Conservation (phyloP, 2,329 filamentous ascomycete genomes). For the Penicillium brevicompactum region DNA sequence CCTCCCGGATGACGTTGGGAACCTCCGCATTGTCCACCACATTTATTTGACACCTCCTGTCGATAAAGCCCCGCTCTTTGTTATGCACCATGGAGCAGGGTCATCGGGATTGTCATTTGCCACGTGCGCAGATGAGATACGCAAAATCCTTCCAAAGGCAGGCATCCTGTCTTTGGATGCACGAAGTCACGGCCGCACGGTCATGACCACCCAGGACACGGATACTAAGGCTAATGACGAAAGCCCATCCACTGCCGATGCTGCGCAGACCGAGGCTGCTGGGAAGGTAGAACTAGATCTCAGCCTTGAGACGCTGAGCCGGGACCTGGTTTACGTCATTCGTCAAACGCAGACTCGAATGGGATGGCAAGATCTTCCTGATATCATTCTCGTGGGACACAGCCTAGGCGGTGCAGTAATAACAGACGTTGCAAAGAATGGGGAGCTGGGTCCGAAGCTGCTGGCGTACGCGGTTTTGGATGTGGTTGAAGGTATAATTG, state of each 20-base stretch:
- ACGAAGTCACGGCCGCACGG: constrained; percentile 78
- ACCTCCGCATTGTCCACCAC: constrained; percentile 67
- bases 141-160: constrained; percentile 73
- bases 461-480: constrained; percentile 90
- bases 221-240: neutral
- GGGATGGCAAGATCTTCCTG: constrained; percentile 73
- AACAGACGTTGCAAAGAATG: constrained; percentile 74
- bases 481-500: constrained; percentile 74
- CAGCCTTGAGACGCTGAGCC: constrained; percentile 69
- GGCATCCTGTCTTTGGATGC: constrained; percentile 86
- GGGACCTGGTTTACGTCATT: constrained; percentile 73
- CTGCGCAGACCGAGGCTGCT: constrained; percentile 31
- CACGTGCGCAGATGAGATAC: constrained; percentile 74
- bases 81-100: constrained; percentile 92
- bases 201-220: constrained; percentile 16
- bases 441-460: constrained; percentile 66
- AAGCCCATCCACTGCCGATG: constrained; percentile 14
- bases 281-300: constrained; percentile 60
- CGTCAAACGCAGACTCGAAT: constrained; percentile 67
- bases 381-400: constrained; percentile 83
- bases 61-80: constrained; percentile 76
- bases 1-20: constrained; percentile 50
- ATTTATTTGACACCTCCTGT: constrained; percentile 81
- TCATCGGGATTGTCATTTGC: constrained; percentile 93
- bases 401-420: constrained; percentile 91